Base-by-base conservation (phyloP, 2,329 filamentous ascomycete genomes). In the Penicillium verrucosum region DNA sequence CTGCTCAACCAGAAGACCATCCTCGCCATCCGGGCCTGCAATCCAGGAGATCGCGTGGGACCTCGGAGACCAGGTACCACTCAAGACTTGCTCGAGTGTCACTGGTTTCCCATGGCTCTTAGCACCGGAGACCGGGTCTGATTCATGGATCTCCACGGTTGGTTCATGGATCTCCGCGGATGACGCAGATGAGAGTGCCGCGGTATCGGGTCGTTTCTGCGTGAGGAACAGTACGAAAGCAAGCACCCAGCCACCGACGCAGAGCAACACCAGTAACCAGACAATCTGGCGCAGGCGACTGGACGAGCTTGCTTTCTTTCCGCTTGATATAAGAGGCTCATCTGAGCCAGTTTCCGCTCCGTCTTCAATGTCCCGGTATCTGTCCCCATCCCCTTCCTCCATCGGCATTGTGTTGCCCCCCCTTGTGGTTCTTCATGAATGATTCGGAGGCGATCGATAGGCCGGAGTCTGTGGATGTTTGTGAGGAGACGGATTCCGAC, bases 1-100 rank as follows among this genome's bases (percentile, higher is more conserved):
- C 67, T 84, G 81, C 73, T 96, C 89, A 21, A 99, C 82, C 62
- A 99, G 74, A 57, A 97, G 73, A 1, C 94, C 94, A 70, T 99
- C 94, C 62, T 80, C 75, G 10, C 75, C 77, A 49, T 76, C 68
- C n/a, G 78, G 71, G 1, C 78, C 78, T 2, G 74, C 71, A 59
- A 79, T 77, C 78, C 78, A 81, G 1, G 76, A 73, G 44, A 81
- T 75, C 2, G 67, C 69, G 59, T 79, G 77, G 16, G 66, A 65
- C 47, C 51, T 67, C 5, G 75, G 69, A 7, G 56, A 53, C 75
- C 76, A 79, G 44, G 70, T 48, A 3, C 76, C 75, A 8, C 54
- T 60, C 42, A 78, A 66, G 7, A 78, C 70, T 53, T 77, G 70
- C n/a, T 76, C 70, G 8, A 79, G 63, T 4, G 75, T 77, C 46